Conservation (phyloP, 345 rosid genomes). For the Microcos paniculata region DNA sequence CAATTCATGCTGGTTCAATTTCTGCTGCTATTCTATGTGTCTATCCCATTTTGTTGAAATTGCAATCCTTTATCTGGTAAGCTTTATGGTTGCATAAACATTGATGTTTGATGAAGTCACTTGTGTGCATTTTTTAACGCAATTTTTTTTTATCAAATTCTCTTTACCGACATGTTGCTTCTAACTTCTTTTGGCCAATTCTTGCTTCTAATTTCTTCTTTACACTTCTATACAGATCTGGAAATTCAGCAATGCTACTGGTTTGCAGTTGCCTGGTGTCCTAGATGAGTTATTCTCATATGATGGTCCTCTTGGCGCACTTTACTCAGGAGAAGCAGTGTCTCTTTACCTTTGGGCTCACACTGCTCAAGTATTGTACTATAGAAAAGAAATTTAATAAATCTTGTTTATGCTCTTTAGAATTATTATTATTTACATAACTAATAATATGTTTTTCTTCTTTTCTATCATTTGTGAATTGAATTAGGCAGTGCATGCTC, state of each 20-base stretch:
- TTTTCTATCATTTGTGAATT: conserved; percentile 26
- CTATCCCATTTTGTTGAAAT: neutral
- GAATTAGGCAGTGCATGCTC: conserved; percentile 61
- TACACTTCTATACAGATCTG: conserved; percentile 45
- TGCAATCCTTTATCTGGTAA: too few species aligned
- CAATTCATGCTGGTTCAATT: neutral
- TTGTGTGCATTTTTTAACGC: too few species aligned
- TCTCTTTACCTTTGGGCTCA: conserved; percentile 88
- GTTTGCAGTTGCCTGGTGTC: conserved; percentile 84
- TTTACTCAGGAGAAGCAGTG: conserved; percentile 51
- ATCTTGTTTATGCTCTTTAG: conserved; percentile 9
- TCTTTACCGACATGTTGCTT: neutral
- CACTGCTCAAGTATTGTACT: conserved; percentile 72
- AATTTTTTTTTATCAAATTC: neutral
- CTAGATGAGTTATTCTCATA: conserved; percentile 81
- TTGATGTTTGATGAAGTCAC: conserved; percentile 8
- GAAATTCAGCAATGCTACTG: conserved; percentile 58
- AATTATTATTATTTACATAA: neutral
- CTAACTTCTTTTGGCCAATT: neutral
- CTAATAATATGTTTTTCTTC: conserved; percentile 10
- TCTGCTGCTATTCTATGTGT: neutral
- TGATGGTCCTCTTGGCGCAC: conserved; percentile 87
- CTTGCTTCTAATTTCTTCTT: neutral
- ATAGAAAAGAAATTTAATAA: neutral
- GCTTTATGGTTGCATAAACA: too few species aligned